Conservation (phyloP, 257 asterid species). For the Solanum peruvianum region DNA sequence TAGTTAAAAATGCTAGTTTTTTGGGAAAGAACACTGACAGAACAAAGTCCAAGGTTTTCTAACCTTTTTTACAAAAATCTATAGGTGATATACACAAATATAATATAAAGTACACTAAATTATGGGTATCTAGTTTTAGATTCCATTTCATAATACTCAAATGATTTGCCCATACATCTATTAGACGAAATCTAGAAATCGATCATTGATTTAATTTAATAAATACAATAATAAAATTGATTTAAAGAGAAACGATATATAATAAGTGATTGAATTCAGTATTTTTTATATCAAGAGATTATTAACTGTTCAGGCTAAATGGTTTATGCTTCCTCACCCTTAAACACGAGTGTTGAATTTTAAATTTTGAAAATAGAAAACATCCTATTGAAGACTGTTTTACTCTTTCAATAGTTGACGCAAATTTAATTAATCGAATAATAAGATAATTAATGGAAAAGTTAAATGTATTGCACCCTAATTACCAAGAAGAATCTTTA, state of each 20-base stretch:
- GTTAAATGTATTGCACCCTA: background rate
- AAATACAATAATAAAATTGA: no score
- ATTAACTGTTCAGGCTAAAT: background rate
- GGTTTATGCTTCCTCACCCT: background rate
- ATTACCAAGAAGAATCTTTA: slow-evolving; percentile 3
- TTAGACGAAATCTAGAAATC: no score
- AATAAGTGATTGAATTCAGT: no score
- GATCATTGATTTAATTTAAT: no score
- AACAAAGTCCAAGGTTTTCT: slow-evolving; percentile 3
- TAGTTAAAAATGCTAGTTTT: background rate
- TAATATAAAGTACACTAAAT: background rate
- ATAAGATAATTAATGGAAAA: background rate
- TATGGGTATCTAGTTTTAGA: background rate
- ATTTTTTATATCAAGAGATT: no score
- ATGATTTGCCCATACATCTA: background rate
- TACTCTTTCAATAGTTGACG: background rate
- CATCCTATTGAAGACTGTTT: no score
- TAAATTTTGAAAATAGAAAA: background rate
- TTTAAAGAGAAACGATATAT: rapidly evolving
- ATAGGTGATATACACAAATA: background rate
- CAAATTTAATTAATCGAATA: background rate
- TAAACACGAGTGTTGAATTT: background rate
- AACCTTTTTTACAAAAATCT: background rate
- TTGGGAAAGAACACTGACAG: background rate
- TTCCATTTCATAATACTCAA: background rate